Evolutionary conservation across 352 stramenopile genomes (phyloP).

Genomic region (Globisporangium okanoganense): DNA sequence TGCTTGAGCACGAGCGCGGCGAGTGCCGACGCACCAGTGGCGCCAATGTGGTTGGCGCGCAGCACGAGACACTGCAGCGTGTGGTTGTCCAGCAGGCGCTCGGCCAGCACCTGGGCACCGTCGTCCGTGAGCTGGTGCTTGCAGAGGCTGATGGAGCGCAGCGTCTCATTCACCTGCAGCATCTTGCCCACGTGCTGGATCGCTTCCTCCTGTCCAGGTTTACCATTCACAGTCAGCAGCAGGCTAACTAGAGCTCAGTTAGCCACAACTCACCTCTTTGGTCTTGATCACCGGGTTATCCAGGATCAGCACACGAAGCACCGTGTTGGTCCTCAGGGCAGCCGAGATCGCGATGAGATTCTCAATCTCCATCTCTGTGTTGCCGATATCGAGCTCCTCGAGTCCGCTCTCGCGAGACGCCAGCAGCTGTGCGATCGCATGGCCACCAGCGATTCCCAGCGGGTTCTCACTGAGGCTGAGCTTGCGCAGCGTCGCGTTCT

Average conservation of each 20-base stretch:
- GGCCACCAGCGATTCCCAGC: slow-evolving; percentile 39
- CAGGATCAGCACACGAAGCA: slow-evolving; percentile 40
- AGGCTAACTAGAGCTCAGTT: no score
- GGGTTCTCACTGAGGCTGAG: slow-evolving; percentile 57
- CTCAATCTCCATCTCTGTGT: slow-evolving; percentile 51
- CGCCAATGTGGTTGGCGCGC: slow-evolving; percentile 62
- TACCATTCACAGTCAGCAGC: neutral
- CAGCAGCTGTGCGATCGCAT: slow-evolving; percentile 50
- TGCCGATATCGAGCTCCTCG: slow-evolving; percentile 47
- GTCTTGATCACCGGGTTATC: slow-evolving; percentile 57
- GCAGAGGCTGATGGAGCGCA: slow-evolving; percentile 50
- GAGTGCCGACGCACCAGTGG: slow-evolving; percentile 47
- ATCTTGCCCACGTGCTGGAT: slow-evolving; percentile 75
- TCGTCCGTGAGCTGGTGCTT: slow-evolving; percentile 75
- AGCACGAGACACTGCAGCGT: slow-evolving; percentile 53
- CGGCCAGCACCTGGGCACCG: slow-evolving; percentile 63
- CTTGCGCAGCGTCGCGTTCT: slow-evolving; percentile 30
- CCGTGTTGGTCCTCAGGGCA: slow-evolving; percentile 39
- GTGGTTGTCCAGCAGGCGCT: slow-evolving; percentile 63
- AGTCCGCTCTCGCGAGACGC: slow-evolving; percentile 26
- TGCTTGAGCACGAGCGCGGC: slow-evolving; percentile 54
- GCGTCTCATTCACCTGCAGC: slow-evolving; percentile 63
- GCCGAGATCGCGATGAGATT: slow-evolving; percentile 67
- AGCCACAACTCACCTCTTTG: slow-evolving; percentile 28
- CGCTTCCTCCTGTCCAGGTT: slow-evolving; percentile 33